Percentiles rank a stretch among this genome's conserved stretches.
Conservation (phyloP, 1,284 basidiomycete genomes). For the Phellopilus nigrolimitatus region DNA sequence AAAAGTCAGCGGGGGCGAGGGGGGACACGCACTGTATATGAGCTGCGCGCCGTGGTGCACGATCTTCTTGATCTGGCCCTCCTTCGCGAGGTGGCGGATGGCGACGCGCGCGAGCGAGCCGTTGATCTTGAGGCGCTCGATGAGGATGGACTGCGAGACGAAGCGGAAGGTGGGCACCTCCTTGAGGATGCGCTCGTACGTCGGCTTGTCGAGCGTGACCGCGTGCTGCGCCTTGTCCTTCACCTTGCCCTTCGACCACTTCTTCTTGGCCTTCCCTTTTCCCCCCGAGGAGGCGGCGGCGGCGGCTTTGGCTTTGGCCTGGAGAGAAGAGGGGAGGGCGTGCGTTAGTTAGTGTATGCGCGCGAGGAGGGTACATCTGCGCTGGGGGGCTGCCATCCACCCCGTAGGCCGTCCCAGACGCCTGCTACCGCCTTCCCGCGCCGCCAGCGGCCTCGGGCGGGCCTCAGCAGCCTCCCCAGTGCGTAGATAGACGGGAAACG, state of each 20-base stretch:
- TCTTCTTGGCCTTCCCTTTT: conserved; percentile 96
- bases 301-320: conserved; percentile 79
- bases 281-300: conserved; percentile 63
- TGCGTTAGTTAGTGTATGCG: not conserved
- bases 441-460: no score
- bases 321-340: conserved; percentile 10
- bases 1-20: not conserved
- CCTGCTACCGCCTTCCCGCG: not conserved
- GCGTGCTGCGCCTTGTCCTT: conserved; percentile 98
- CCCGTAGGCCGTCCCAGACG: not conserved
- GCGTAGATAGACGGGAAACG: not conserved
- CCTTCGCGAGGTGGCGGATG: conserved; percentile 92
- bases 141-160: conserved; percentile 96
- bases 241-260: conserved; percentile 99
- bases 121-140: conserved; percentile 96
- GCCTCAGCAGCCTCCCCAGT: not conserved
- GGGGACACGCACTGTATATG: conserved; percentile 75
- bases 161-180: conserved; percentile 99
- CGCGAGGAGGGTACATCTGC: conserved; percentile 2
- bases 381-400: conserved; percentile 2
- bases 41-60: conserved; percentile 95
- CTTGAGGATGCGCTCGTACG: conserved; percentile 96
- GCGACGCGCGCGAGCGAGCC: conserved; percentile 92
- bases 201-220: conserved; percentile 88
- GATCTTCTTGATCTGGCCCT: conserved; percentile 94